phyloP scores from a whole-genome alignment of 2,329 filamentous ascomycete genomes.

The Hypomyces rosellus region DNA sequence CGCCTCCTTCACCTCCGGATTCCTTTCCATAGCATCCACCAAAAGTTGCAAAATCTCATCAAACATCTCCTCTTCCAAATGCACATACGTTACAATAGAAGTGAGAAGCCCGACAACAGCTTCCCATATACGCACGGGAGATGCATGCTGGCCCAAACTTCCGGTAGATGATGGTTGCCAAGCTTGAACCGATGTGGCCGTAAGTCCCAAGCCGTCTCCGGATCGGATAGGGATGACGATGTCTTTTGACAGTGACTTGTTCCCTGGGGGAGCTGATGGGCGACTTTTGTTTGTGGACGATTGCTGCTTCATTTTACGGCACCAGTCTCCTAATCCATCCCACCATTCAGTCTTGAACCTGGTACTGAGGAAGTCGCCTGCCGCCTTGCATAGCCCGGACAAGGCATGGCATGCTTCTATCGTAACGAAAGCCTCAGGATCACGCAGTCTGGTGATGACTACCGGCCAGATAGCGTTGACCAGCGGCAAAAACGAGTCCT shows the following conservation, averaged over 20 bases:
- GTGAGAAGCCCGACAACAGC: conserved; percentile 54
- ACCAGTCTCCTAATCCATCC: conserved; percentile 46
- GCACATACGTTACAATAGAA: conserved; percentile 55
- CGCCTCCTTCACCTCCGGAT: conserved; percentile 45
- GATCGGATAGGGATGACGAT: conserved; percentile 29
- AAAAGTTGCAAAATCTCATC: conserved; percentile 65
- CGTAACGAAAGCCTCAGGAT: conserved; percentile 61
- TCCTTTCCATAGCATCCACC: conserved; percentile 39
- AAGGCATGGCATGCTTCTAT: conserved; percentile 66
- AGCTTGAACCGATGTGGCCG: conserved; percentile 9
- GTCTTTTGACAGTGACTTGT: background rate
- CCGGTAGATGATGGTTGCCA: conserved; percentile 17
- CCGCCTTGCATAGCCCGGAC: conserved; percentile 59
- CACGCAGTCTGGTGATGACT: conserved; percentile 60
- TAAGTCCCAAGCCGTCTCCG: conserved; percentile 17
- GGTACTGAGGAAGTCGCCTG: conserved; percentile 74
- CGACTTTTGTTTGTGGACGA: conserved; percentile 21
- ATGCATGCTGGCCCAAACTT: conserved; percentile 53
- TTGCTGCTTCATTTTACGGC: conserved; percentile 35
- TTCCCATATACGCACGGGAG: conserved; percentile 58
- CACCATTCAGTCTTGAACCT: conserved; percentile 71
- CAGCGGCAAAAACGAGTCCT: conserved; percentile 79
- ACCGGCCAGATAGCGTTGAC: conserved; percentile 91
- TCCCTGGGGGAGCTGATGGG: conserved; percentile 1
- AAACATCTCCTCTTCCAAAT: conserved; percentile 61